Evolutionary conservation across 2,329 filamentous ascomycete species (phyloP).

Genomic region (Trichophyton simii): DNA sequence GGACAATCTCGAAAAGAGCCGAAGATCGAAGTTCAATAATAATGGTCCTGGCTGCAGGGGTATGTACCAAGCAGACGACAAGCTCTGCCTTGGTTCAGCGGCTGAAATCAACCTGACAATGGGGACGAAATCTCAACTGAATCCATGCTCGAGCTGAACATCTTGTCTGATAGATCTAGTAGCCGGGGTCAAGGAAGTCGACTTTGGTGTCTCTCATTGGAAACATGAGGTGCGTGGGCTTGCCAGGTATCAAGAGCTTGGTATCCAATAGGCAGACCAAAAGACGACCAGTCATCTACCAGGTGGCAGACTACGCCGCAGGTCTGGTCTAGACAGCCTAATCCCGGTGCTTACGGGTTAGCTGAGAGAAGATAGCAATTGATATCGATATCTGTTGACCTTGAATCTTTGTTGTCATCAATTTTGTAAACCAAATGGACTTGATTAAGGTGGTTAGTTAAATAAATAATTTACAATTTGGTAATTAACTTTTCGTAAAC

Average conservation of each 20-base stretch:
- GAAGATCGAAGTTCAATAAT: background rate
- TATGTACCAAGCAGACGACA: background rate
- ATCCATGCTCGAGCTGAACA: background rate
- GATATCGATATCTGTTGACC: background rate
- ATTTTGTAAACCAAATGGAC: no score
- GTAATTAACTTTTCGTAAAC: background rate
- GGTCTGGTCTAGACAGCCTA: background rate
- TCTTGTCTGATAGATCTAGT: background rate
- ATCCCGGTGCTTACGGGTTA: background rate
- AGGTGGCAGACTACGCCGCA: background rate
- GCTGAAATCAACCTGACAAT: background rate
- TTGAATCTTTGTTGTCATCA: background rate
- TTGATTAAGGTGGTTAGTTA: background rate
- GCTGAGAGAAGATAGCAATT: background rate
- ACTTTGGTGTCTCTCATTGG: background rate
- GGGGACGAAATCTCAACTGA: background rate
- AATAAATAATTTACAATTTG: background rate
- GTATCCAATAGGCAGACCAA: background rate
- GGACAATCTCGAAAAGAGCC: no score
- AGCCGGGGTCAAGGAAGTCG: background rate
- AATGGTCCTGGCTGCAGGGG: background rate
- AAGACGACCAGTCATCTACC: background rate
- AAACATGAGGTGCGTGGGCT: background rate
- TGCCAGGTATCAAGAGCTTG: no score
- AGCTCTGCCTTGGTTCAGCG: background rate